A percentile compares a stretch with the other conserved stretches of the same genome.
These are phyloP conservation scores for Krasilnikovozyma curviuscula DNA, from an alignment of 768 basidiomycete genomes.

Conservation along the genomic window DNA sequence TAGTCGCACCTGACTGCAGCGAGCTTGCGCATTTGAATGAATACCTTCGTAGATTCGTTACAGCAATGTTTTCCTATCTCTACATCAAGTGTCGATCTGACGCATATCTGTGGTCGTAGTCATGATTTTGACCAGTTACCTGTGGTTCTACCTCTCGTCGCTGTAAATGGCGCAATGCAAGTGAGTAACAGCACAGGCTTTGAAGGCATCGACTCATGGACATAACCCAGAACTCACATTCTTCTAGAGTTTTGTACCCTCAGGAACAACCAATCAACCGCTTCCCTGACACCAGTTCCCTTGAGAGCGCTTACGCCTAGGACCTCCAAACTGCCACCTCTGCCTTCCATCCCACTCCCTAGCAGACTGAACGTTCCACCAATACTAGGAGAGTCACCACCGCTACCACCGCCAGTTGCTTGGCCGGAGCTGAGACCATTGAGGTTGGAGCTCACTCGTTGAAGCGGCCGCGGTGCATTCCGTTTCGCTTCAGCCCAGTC, in stretches of 20 bases:
- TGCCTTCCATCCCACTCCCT: neutral
- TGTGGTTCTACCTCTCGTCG: no score
- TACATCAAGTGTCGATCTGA: no score
- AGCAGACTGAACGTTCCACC: neutral
- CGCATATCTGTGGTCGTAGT: no score
- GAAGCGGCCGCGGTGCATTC: neutral
- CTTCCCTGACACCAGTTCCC: constrained; percentile 6
- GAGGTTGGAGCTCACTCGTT: neutral
- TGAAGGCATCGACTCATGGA: no score
- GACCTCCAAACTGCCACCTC: constrained; percentile 11
- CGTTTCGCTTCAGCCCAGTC: constrained; percentile 22
- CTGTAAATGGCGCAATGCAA: no score
- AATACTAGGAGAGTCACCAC: neutral
- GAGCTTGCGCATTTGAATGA: no score
- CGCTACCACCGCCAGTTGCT: neutral
- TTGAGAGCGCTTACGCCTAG: constrained; percentile 7
- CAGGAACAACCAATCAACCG: constrained; percentile 3
- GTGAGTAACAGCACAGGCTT: no score
- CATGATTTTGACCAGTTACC: no score
- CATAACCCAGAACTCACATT: neutral
- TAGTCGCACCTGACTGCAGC: no score
- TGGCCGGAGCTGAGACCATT: neutral
- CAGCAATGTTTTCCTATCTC: no score
- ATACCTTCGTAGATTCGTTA: no score
- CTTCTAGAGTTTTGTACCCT: constrained; percentile 1